Conservation (phyloP, 1,139 yeast species). For the Kazachstania sp. region DNA sequence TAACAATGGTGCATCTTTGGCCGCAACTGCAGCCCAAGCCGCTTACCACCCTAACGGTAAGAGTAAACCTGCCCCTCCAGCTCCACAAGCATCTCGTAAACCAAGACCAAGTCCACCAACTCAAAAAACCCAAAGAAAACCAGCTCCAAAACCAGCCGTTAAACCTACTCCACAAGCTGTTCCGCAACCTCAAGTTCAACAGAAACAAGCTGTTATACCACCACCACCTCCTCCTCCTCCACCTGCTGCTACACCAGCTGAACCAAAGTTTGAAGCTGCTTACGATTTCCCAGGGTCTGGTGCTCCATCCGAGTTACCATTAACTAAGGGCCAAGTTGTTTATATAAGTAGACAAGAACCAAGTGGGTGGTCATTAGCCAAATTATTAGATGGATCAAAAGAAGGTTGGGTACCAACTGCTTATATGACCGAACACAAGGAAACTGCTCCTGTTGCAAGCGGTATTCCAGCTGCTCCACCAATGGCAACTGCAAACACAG, state of each 20-base stretch:
- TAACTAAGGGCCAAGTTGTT: constrained; percentile 65
- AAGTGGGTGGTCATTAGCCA: constrained; percentile 92
- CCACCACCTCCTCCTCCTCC: constrained; percentile 70
- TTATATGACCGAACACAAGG: constrained; percentile 57
- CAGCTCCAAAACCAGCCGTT: constrained; percentile 4
- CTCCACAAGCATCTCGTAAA: constrained; percentile 9
- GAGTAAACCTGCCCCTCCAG: constrained; percentile 4
- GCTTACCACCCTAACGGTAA: constrained; percentile 27
- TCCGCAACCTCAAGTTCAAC: constrained; percentile 17
- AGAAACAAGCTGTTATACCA: constrained; percentile 27
- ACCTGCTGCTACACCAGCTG: constrained; percentile 48
- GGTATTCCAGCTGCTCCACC: constrained; percentile 32
- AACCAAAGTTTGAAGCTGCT: constrained; percentile 76
- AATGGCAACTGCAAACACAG: constrained; percentile 14
- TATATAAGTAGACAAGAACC: constrained; percentile 60
- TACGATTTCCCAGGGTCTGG: constrained; percentile 88
- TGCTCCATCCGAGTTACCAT: constrained; percentile 69
- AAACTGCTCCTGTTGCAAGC: constrained; percentile 37
- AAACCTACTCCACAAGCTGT: constrained; percentile 13
- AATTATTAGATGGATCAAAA: constrained; percentile 57
- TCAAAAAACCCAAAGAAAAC: constrained; percentile 6
- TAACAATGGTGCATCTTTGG: constrained; percentile 23
- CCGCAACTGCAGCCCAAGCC: constrained; percentile 34
- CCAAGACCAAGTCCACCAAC: constrained; percentile 14
- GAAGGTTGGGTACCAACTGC: constrained; percentile 99